A percentile compares a stretch with the other conserved stretches of the same genome.
These are phyloP conservation scores for Petunia secreta DNA, from an alignment of 257 asterid species.

Conservation along the genomic window DNA sequence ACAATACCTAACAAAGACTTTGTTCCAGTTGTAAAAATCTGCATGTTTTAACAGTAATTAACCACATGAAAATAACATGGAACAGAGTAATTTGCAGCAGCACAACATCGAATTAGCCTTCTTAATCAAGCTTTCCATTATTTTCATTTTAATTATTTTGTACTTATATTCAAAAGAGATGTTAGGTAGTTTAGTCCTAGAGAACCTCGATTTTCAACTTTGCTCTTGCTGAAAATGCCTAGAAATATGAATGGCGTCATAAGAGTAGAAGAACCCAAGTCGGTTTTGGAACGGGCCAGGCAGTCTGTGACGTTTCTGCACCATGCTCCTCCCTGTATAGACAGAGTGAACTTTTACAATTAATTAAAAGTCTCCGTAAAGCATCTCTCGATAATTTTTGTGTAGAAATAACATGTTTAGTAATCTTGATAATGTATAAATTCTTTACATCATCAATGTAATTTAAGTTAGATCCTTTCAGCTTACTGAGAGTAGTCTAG, in stretches of 20 bases:
- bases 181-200: background rate
- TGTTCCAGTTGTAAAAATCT: conserved; percentile 27
- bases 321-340: conserved; percentile 20
- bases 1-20: conserved; percentile 21
- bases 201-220: conserved; percentile 18
- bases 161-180: background rate
- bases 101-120: background rate
- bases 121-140: background rate
- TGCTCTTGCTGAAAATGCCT: conserved; percentile 25
- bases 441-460: too few relatives aligned
- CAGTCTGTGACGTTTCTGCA: conserved; percentile 21
- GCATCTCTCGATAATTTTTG: background rate
- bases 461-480: background rate
- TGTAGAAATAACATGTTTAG: background rate
- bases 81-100: background rate
- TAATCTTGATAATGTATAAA: background rate
- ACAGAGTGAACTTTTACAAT: background rate
- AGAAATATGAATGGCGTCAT: conserved; percentile 20
- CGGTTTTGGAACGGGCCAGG: conserved; percentile 10
- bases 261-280: conserved; percentile 22
- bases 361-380: background rate
- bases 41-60: background rate
- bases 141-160: background rate
- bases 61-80: background rate
- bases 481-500: background rate